Evolutionary conservation across 306 rosid species (phyloP).

Genomic region (Prinsepia uniflora): DNA sequence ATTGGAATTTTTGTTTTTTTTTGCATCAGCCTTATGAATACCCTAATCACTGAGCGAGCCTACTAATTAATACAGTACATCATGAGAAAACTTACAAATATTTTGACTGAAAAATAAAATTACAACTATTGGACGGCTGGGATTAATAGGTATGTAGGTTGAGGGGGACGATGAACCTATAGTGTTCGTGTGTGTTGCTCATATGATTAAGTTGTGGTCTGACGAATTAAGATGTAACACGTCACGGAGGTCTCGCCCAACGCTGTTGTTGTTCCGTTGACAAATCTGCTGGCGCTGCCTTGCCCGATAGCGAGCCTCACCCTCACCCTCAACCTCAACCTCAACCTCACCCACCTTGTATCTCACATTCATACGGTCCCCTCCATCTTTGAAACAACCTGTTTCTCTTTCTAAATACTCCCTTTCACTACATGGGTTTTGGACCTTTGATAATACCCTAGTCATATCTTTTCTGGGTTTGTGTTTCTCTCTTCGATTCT

Average conservation of each 20-base stretch:
- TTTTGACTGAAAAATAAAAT: too few species aligned
- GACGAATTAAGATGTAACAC: neutral
- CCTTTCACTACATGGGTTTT: neutral
- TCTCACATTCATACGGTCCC: neutral
- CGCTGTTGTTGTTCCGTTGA: neutral
- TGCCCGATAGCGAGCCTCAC: neutral
- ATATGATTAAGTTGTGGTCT: neutral
- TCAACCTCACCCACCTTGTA: slow-evolving; percentile 4
- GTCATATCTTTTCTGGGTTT: neutral
- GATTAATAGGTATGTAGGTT: neutral
- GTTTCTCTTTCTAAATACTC: neutral
- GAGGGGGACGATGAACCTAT: neutral
- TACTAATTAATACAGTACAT: too few species aligned
- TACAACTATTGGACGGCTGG: neutral
- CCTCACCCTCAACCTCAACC: neutral
- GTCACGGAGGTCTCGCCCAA: neutral
- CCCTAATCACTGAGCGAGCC: too few species aligned
- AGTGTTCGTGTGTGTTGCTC: neutral
- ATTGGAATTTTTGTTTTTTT: too few species aligned
- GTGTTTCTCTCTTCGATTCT: neutral
- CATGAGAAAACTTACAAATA: too few species aligned
- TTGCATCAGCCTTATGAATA: too few species aligned
- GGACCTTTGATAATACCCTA: neutral
- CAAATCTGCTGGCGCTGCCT: neutral
- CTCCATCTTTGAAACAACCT: neutral